Conservation (phyloP, 768 basidiomycete species). For the Mycena crocata region DNA sequence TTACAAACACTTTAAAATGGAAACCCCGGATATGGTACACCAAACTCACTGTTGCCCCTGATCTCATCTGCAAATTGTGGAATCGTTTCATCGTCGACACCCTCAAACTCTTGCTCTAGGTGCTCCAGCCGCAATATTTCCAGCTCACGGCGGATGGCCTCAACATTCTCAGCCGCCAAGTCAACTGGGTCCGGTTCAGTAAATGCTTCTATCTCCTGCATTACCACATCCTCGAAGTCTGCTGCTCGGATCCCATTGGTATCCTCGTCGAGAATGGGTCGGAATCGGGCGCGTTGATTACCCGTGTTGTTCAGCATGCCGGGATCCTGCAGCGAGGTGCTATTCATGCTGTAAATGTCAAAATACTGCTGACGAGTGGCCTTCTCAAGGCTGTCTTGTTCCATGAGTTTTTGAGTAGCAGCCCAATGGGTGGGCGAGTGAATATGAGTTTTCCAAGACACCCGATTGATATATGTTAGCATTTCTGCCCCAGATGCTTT, state of each 20-base stretch:
- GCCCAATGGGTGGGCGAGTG: neutral
- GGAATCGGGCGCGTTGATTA: neutral
- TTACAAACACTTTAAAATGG: neutral
- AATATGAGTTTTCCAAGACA: neutral
- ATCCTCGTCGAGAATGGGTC: conserved; percentile 8
- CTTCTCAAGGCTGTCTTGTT: neutral
- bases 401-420: neutral
- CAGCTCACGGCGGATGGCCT: neutral
- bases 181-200: neutral
- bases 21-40: no score
- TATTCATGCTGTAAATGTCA: neutral
- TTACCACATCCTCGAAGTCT: conserved; percentile 5
- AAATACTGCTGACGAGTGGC: neutral
- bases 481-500: neutral
- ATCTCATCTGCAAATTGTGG: neutral
- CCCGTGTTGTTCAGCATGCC: neutral
- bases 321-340: neutral
- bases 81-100: conserved; percentile 17
- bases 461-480: neutral
- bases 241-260: neutral
- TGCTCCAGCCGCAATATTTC: neutral
- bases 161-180: neutral
- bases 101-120: conserved; percentile 14
- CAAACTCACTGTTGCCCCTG: neutral
- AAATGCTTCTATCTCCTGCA: neutral